Base-by-base conservation (phyloP, 768 basidiomycete species). In the Bullera alba region DNA sequence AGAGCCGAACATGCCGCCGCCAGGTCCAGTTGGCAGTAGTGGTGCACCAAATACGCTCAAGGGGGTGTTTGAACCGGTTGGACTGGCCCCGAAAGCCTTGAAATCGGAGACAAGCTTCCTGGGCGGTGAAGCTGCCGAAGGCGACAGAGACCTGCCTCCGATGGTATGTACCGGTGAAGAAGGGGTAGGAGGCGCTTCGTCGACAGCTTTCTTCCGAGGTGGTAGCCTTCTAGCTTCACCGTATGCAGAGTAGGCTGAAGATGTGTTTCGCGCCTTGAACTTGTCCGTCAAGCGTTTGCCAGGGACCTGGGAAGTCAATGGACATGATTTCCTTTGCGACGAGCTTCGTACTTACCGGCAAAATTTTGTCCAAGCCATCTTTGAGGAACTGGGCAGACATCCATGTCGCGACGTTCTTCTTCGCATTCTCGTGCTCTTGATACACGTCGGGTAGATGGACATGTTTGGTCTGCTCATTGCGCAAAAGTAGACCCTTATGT, bases 211-310 rank as follows among this genome's bases (percentile, higher is more conserved):
- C n/a, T n/a, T n/a, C n/a, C n/a, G n/a, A n/a, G n/a, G n/a, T n/a
- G n/a, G n/a, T n/a, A n/a, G n/a, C n/a, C n/a, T n/a, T n/a, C n/a
- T n/a, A n/a, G n/a, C n/a, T n/a, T n/a, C n/a, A n/a, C n/a, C n/a
- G n/a, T n/a, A n/a, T n/a, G n/a, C n/a, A n/a, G n/a, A n/a, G 75
- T 50, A 80, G 71, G 19, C 79, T 68, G 60, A 48, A 25, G 54
- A 46, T 53, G 72, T 73, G 36, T 73, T 71, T 14, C 70, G 82
- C 60, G 83, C 80, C 23, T 92, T 79, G 72, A 96, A 97, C 72
- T 93, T 92, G 60, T 97, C 92, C 17, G 93, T 96, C 76, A 96
- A 93, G 2, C 93, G 85, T 35, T 89, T 87, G n/a, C 88, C 89
- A 42, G 84, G 82, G 41, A 95, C 86, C 91, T 95, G 68, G 6